Evolutionary conservation across 352 stramenopile genomes (phyloP).

Genomic region (Globisporangium takayamanum): DNA sequence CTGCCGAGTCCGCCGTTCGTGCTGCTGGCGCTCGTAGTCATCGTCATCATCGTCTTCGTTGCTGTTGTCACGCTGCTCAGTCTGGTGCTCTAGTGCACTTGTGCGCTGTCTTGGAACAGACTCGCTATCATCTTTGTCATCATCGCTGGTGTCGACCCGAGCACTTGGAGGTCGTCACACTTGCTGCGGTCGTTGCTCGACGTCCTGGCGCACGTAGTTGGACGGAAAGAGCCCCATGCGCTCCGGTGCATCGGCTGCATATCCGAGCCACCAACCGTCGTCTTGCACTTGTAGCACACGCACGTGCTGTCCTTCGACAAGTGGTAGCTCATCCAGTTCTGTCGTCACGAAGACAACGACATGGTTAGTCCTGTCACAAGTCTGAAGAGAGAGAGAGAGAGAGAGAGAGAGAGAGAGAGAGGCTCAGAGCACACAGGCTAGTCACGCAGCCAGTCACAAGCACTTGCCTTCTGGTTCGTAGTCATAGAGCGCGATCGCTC

Average conservation of each 20-base stretch:
- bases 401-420: too few relatives aligned
- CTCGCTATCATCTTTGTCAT: background rate
- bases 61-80: background rate
- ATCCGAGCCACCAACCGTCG: conserved; percentile 61
- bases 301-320: conserved; percentile 37
- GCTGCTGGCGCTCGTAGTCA: background rate
- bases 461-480: conserved; percentile 53
- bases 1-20: background rate
- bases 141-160: background rate
- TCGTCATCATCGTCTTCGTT: background rate
- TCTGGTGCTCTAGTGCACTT: too few relatives aligned
- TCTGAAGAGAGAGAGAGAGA: too few relatives aligned
- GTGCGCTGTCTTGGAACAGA: background rate
- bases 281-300: conserved; percentile 45
- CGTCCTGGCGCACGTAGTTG: conserved; percentile 49
- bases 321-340: conserved; percentile 55
- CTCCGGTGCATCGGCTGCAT: conserved; percentile 20
- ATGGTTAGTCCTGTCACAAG: too few relatives aligned
- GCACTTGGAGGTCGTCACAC: background rate
- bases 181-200: conserved; percentile 1
- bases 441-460: background rate
- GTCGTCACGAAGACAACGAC: background rate
- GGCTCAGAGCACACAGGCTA: background rate
- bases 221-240: conserved; percentile 47
- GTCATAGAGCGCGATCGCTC: conserved; percentile 51